A percentile compares a stretch with the other conserved stretches of the same genome.
phyloP scores from a whole-genome alignment of 192 early-diverging fungal species.

The Coemansia sp. region DNA sequence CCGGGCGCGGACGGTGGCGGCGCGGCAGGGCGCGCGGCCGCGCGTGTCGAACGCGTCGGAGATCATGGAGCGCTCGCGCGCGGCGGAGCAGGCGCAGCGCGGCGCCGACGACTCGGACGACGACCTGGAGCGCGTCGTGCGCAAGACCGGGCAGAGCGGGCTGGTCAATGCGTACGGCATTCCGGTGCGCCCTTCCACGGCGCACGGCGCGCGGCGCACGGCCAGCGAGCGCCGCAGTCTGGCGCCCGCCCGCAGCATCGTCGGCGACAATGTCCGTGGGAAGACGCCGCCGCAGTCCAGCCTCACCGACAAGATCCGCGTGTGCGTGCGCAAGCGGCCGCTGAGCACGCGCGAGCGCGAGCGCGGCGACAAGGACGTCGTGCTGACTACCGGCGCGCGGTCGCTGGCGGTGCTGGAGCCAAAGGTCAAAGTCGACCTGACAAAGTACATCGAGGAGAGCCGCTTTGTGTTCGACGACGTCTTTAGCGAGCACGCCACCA shows the following conservation, averaged over 20 bases:
- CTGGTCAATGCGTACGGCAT: constrained; percentile 52
- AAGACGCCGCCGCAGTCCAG: constrained; percentile 27
- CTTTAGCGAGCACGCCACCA: constrained; percentile 79
- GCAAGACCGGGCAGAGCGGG: constrained; percentile 30
- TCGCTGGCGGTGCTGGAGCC: constrained; percentile 90
- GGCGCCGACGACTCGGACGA: constrained; percentile 33
- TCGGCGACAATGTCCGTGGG: too few species aligned
- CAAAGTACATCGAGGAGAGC: constrained; percentile 94
- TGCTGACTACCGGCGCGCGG: constrained; percentile 64
- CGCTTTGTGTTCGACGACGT: constrained; percentile 97
- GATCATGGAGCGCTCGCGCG: constrained; percentile 38
- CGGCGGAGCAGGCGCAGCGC: constrained; percentile 23
- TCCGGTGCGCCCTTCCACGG: constrained; percentile 30
- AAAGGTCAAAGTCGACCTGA: constrained; percentile 96
- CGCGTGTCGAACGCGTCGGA: constrained; percentile 27
- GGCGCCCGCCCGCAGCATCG: constrained; percentile 18
- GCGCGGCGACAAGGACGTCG: constrained; percentile 85
- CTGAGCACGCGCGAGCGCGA: constrained; percentile 87
- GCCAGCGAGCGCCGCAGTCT: constrained; percentile 41
- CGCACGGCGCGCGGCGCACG: constrained; percentile 20
- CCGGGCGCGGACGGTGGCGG: constrained; percentile 7
- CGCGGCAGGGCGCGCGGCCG: constrained; percentile 22
- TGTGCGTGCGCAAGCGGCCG: constrained; percentile 96
- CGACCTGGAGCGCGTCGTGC: constrained; percentile 51
- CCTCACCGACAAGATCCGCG: constrained; percentile 83